Conservation (phyloP, 805 yeast species). For the Pichia deserticola region DNA sequence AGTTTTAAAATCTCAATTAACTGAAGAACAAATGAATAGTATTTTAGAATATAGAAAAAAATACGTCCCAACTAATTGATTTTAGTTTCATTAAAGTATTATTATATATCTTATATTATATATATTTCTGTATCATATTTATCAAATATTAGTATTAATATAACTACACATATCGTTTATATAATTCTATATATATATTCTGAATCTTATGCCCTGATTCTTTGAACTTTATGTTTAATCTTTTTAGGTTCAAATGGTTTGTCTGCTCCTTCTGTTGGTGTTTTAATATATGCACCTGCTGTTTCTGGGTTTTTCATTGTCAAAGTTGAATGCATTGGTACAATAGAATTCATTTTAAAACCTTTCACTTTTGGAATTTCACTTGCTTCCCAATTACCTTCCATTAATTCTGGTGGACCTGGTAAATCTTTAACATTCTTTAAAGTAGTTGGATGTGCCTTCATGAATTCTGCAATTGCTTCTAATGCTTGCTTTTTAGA, state of each 20-base stretch:
- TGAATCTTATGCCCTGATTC: constrained; percentile 36
- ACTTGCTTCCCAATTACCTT: constrained; percentile 44
- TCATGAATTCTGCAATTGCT: constrained; percentile 53
- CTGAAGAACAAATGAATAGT: constrained; percentile 48
- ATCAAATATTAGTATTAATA: no score
- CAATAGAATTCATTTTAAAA: constrained; percentile 74
- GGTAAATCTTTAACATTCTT: constrained; percentile 56
- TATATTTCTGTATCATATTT: no score
- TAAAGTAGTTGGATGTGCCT: constrained; percentile 62
- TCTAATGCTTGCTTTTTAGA: constrained; percentile 63
- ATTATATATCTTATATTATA: no score
- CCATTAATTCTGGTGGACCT: constrained; percentile 52
- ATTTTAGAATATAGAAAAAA: constrained; percentile 51
- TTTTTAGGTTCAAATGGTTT: constrained; percentile 28
- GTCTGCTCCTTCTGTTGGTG: constrained; percentile 36
- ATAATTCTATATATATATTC: not conserved
- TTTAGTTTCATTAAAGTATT: not conserved
- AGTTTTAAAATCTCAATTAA: constrained; percentile 46
- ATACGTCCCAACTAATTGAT: constrained; percentile 35
- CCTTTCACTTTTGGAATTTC: constrained; percentile 77
- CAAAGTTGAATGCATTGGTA: constrained; percentile 80
- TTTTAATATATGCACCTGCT: constrained; percentile 53
- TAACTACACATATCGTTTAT: not conserved
- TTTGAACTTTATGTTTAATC: constrained; percentile 49
- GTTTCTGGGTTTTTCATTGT: constrained; percentile 81